Conservation (phyloP, 2,329 filamentous ascomycete genomes). For the Dendrostoma leiphaemia region DNA sequence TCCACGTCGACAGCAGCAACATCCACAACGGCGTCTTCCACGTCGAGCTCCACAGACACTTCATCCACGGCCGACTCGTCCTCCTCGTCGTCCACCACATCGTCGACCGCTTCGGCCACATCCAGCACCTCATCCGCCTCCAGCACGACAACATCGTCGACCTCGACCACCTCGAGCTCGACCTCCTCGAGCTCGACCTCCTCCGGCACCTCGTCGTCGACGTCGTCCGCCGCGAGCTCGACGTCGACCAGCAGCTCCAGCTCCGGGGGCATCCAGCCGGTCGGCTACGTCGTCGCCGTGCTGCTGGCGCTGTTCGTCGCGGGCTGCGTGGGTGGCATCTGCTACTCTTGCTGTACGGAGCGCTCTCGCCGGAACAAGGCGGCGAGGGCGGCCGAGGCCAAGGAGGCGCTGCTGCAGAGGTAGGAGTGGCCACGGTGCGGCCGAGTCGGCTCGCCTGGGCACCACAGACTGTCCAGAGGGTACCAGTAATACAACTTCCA, state of each 20-base stretch:
- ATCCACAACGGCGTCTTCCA: background rate
- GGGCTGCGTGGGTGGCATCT: background rate
- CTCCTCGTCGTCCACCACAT: background rate
- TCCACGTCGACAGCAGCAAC: background rate
- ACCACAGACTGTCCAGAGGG: too few relatives aligned
- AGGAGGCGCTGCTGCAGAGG: constrained; percentile 2
- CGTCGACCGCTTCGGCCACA: background rate
- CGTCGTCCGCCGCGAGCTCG: background rate
- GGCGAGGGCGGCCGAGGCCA: background rate
- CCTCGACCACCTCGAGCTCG: background rate
- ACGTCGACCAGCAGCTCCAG: background rate
- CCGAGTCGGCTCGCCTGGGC: too few relatives aligned
- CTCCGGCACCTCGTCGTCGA: background rate
- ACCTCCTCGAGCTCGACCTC: constrained; percentile 2
- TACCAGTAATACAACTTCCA: too few relatives aligned
- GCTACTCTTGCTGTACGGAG: constrained; percentile 3
- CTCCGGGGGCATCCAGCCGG: background rate
- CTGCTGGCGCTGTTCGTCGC: background rate
- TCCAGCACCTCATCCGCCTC: background rate
- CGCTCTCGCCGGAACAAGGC: background rate
- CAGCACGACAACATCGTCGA: background rate
- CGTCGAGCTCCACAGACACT: background rate
- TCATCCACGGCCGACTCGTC: background rate
- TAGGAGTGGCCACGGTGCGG: too few relatives aligned
- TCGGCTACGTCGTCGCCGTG: constrained; percentile 4